Base-by-base conservation (phyloP, 1,284 basidiomycete species). In the Naganishia liquefaciens region DNA sequence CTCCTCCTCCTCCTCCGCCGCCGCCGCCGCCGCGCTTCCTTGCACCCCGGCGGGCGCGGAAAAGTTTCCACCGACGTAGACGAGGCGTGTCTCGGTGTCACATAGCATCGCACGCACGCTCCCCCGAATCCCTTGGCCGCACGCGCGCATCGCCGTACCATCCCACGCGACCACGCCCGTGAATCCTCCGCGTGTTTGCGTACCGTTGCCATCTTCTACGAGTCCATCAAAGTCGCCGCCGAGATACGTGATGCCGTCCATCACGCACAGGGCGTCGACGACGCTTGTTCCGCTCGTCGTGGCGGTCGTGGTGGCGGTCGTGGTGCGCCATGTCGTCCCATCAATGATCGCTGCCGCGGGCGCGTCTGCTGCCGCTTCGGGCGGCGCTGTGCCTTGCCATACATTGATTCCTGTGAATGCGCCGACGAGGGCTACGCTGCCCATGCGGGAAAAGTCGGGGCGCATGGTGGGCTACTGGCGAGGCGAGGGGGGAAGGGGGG, bases 401-500 rank as follows among this genome's bases (percentile, higher is more conserved):
- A 93, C 79, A 74, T 88, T 88, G 66, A 97, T 81, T 51, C 92
- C 91, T 30, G 88, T 84, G 76, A 96, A 97, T 21, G 89, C 83
- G 63, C 93, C 93, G 42, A 88, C 86, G 50, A 96, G 82, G 63
- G 87, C 91, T 64, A 96, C 92, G 64, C 83, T 86, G 69, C 93
- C 93, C 89, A 95, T 93, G 67, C 88, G 87, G 73, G 88, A 83
- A 77, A 91, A 95, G 80, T 96, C 91, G 79, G 96, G 86, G 72
- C 86, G 83, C 88, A 86, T 68, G 81, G 79, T 40, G 40, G 37
- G 39, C 23, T 27, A n/a, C 42, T 25, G 21, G 49, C 55, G 40
- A 21, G 44, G 13, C 52, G 49, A 49, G 65, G 47, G 43, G 50
- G 55, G 25, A 27, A 9, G 19, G 47, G 39, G 30, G 57, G 50